Evolutionary conservation across 2,329 filamentous ascomycete species (phyloP).

Genomic region (Monosporascus sp.): DNA sequence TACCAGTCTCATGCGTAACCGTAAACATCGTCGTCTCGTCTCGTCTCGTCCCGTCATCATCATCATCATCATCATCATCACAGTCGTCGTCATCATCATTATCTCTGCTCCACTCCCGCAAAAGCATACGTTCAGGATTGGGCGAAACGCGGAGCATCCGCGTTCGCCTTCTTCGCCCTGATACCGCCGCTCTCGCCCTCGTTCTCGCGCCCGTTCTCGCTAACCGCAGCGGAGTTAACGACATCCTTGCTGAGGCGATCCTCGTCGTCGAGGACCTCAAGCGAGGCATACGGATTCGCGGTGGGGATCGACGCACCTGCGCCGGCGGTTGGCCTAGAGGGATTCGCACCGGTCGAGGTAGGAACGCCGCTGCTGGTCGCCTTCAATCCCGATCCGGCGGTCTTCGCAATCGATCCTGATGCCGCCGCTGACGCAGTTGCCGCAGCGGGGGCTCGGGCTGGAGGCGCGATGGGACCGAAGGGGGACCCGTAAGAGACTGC

Average conservation of each 20-base stretch:
- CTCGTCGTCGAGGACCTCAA: slow-evolving; percentile 16
- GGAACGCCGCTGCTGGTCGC: not conserved
- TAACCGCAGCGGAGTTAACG: not conserved
- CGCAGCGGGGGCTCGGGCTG: slow-evolving; percentile 9
- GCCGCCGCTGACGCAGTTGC: not conserved
- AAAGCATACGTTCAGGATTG: too few species aligned
- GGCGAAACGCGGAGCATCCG: not conserved
- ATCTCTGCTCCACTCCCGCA: too few species aligned
- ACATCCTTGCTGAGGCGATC: not conserved
- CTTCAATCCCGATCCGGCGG: not conserved
- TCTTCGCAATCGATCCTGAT: not conserved
- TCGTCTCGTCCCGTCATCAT: too few species aligned
- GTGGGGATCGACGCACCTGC: slow-evolving; percentile 3
- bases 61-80: too few species aligned
- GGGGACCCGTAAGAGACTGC: slow-evolving; percentile 20
- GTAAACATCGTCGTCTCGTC: too few species aligned
- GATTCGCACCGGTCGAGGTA: not conserved
- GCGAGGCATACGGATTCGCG: slow-evolving; percentile 22
- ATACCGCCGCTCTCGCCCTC: not conserved
- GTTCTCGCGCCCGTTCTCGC: not conserved
- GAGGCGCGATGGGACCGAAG: slow-evolving; percentile 28
- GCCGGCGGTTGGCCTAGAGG: not conserved
- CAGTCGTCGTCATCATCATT: too few species aligned
- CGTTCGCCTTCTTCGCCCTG: not conserved
- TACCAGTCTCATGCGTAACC: too few species aligned